Percentiles rank a stretch among this genome's conserved stretches.
Conservation (phyloP, 2,329 filamentous ascomycete genomes). For the Macrophomina pseudophaseolina region DNA sequence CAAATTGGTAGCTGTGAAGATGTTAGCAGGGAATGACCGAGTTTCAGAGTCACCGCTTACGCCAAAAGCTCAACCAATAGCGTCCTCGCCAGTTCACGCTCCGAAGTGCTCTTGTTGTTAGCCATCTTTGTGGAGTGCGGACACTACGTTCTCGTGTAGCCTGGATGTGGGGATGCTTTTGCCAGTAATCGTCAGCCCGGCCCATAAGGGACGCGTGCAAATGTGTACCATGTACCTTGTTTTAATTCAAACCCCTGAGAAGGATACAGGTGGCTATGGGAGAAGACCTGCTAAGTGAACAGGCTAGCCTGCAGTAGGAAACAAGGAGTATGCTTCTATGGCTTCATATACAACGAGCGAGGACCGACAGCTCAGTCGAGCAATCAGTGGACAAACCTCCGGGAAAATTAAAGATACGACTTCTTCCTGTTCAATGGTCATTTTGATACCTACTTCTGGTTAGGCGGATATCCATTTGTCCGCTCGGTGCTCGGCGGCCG, state of each 20-base stretch:
- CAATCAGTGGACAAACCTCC: too few species aligned
- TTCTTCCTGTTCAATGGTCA: too few species aligned
- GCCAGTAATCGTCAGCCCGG: background rate
- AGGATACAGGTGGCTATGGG: too few species aligned
- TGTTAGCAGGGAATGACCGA: background rate
- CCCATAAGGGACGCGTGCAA: too few species aligned
- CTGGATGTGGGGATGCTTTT: background rate
- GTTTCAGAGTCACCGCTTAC: background rate
- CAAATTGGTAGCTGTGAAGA: background rate
- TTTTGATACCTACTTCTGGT: too few species aligned
- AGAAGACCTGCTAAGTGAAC: too few species aligned
- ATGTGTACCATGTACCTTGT: background rate
- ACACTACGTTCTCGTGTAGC: background rate
- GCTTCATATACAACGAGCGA: background rate
- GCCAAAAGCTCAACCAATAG: background rate
- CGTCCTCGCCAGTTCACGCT: background rate
- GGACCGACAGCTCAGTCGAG: too few species aligned
- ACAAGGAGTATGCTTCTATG: background rate
- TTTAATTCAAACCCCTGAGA: too few species aligned
- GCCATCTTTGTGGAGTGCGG: background rate
- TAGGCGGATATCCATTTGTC: background rate
- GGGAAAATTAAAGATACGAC: too few species aligned
- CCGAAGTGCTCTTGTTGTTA: background rate
- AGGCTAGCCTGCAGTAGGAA: too few species aligned
- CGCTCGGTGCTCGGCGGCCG: background rate